Evolutionary conservation across 1,284 basidiomycete genomes (phyloP), one percentile per base, ranked within the genome.

Genomic region (Malassezia equina): DNA sequence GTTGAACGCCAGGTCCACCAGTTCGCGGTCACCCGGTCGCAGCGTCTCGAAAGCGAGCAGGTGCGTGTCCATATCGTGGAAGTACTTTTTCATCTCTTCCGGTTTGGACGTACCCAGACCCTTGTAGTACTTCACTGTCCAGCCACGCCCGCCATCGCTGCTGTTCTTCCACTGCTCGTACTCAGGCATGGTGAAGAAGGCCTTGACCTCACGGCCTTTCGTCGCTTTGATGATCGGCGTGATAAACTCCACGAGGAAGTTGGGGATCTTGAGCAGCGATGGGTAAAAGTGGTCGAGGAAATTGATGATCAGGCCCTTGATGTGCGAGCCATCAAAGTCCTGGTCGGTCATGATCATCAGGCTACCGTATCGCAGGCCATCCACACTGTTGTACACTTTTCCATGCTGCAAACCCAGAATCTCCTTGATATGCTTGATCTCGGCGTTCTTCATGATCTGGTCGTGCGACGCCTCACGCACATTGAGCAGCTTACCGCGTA

Each of bases 341-440:
- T 96, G 91, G 85, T 99, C 94, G 12, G 94, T 91, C 94, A 99
- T 99, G 71, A 99, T 90, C 94, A 99, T 99, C 58, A 99, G 76
- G 55, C 85, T 84, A 1, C 94, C 94, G 70, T 99, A 99, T 23
- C 94, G 84, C 71, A 99, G 77, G 63, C 81, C 85, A 45, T 80
- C 78, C 15, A 81, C 78, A 50, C 81, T 82, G 23, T 78, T 79
- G 76, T 99, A 99, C 60, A 86, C 84, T 76, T 90, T 90, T 68
- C 86, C 87, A 73, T 94, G 90, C 75, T 94, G 90, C 55, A 98
- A 77, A 19, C 94, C 94, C 78, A 99, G 82, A 66, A 98, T 98
- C 79, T 95, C 88, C 81, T 93, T 95, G 80, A 99, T 90, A 64
- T 88, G 86, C 76, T 90, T 86, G 49, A 99, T 88, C 78, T 99